Conservation (phyloP, 2,329 filamentous ascomycete genomes). For the Claviceps cyperi region DNA sequence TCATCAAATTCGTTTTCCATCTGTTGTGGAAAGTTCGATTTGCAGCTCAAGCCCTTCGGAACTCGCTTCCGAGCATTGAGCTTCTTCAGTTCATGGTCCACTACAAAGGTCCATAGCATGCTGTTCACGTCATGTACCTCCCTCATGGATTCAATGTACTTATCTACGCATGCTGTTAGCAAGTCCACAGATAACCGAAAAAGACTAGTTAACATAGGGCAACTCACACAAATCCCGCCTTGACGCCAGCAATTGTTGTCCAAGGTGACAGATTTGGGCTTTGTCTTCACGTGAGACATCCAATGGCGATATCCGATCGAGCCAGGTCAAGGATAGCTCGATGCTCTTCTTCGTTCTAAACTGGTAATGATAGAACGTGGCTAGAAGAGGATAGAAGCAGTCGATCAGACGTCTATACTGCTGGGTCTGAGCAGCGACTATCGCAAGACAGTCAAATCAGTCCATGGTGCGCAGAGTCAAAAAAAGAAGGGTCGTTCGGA, state of each 20-base stretch:
- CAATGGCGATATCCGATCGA: conserved; percentile 17
- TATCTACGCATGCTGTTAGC: conserved; percentile 13
- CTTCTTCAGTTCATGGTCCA: conserved; percentile 26
- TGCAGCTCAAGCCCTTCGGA: conserved; percentile 13
- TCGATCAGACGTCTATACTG: conserved; percentile 18
- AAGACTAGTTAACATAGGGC: no score
- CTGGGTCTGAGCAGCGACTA: conserved; percentile 9
- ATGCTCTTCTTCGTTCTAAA: conserved; percentile 27
- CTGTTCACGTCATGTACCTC: conserved; percentile 5
- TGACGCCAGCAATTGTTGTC: conserved; percentile 19
- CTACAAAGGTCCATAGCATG: conserved; percentile 20
- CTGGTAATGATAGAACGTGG: conserved; percentile 26
- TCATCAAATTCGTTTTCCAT: conserved; percentile 11
- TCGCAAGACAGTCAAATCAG: not conserved
- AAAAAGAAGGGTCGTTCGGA: not conserved
- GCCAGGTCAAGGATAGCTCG: conserved; percentile 24
- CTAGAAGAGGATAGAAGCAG: conserved; percentile 22
- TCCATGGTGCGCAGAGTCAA: not conserved
- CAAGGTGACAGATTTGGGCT: conserved; percentile 13
- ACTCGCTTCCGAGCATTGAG: conserved; percentile 20
- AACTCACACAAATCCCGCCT: conserved; percentile 24
- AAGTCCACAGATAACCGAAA: not conserved
- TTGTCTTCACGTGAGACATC: conserved; percentile 13
- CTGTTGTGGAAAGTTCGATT: conserved; percentile 10
- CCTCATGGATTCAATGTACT: conserved; percentile 13